Evolutionary conservation across 192 early-diverging fungal genomes (phyloP), one percentile per base, ranked within the genome.

Genomic region (Dimargaris cristalligena): DNA sequence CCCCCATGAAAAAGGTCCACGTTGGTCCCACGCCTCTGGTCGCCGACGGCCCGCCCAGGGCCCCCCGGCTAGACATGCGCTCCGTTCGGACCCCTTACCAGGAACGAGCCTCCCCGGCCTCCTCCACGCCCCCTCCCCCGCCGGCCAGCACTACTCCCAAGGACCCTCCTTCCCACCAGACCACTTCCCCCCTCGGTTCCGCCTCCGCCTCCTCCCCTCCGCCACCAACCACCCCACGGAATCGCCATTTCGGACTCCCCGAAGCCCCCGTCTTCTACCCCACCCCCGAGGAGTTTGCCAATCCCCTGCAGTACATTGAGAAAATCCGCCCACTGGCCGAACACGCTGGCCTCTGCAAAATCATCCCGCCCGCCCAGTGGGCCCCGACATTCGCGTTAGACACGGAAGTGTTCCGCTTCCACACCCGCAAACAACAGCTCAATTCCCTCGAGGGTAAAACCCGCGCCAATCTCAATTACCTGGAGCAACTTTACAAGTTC

Each of bases 391-490:
- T 91, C 74, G 70, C 84, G n/a, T 63, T 97, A 45, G 87, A 94
- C 62, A 84, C 87, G 49, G 72, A 93, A 89, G 72, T 68, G 32
- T 98, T 98, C 67, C 79, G 80, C 52, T 94, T 98, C 71, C 74
- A 75, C 48, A 92, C 92, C 16, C 78, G 94, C 18, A 83, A 88
- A 34, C 92, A 94, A 72, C 81, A 81, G 63, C 79, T 98, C 23
- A 94, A 93, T 69, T 83, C 81, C 26, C 91, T 95, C 74, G 88
- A 93, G 60, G 94, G 91, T 41, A 79, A 80, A 64, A 86, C 90
- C 0, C 76, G 94, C 29, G 73, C 85, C 20, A 88, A 84, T 32
- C 72, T 94, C 52, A 92, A 90, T 67, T 98, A 91, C 60, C 72
- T 91, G 31, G 90, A 95, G 59, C 89, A 92, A 73, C 74, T 98